Conservation (phyloP, 2,329 filamentous ascomycete species). For the Aspergillus pseudoterreus region DNA sequence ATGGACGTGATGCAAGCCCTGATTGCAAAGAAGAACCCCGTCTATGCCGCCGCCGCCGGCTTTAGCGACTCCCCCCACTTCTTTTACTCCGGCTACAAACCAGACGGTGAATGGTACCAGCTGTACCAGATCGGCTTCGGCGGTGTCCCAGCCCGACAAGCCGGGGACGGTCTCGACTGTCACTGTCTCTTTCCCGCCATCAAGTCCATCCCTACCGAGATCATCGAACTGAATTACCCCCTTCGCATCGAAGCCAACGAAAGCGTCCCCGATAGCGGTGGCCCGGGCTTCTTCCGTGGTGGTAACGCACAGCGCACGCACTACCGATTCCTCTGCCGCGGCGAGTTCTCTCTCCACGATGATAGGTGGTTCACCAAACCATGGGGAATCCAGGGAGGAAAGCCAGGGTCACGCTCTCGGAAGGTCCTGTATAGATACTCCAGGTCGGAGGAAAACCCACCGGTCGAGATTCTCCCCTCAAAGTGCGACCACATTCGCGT, state of each 20-base stretch:
- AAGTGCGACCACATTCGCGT: constrained; percentile 50
- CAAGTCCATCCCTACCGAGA: constrained; percentile 50
- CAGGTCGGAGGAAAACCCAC: constrained; percentile 27
- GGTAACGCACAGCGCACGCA: constrained; percentile 49
- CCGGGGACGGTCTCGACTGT: constrained; percentile 49
- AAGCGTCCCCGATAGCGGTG: constrained; percentile 47
- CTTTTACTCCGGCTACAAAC: constrained; percentile 50
- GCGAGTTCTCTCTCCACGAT: constrained; percentile 48
- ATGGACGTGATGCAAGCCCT: constrained; percentile 51
- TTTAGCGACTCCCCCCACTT: constrained; percentile 51
- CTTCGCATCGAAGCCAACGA: constrained; percentile 49
- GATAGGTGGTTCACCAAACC: constrained; percentile 50
- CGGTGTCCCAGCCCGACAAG: constrained; percentile 46
- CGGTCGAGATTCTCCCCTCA: constrained; percentile 36
- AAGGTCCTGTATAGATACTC: constrained; percentile 45
- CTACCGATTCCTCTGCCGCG: constrained; percentile 45
- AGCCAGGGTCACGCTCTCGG: constrained; percentile 41
- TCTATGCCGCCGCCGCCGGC: constrained; percentile 47
- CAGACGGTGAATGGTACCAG: constrained; percentile 47
- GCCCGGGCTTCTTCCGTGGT: constrained; percentile 46
- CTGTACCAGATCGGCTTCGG: constrained; percentile 52
- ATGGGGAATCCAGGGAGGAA: constrained; percentile 48
- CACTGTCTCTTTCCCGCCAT: constrained; percentile 51
- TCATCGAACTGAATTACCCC: constrained; percentile 48
- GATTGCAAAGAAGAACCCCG: constrained; percentile 46